phyloP scores from a whole-genome alignment of 352 stramenopile genomes.

The Pythium grandisporangium region DNA sequence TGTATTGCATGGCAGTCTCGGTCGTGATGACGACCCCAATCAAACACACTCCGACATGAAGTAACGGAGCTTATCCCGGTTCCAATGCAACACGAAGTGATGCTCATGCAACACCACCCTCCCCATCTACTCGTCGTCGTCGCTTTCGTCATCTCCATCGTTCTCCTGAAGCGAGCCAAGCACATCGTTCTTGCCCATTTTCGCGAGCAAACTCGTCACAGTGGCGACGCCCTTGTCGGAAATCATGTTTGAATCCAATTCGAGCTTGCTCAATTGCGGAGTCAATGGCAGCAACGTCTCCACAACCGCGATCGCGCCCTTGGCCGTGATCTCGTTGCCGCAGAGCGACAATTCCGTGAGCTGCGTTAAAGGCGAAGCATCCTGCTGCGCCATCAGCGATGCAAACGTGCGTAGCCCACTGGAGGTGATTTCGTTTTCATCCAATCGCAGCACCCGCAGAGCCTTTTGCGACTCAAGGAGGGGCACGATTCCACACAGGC shows the following conservation, averaged over 20 bases:
- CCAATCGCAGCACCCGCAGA: slow-evolving; percentile 54
- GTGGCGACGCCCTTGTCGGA: slow-evolving; percentile 46
- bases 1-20: no score
- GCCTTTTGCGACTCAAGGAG: slow-evolving; percentile 43
- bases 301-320: slow-evolving; percentile 48
- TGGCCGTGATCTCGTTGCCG: slow-evolving; percentile 74
- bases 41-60: no score
- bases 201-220: slow-evolving; percentile 30
- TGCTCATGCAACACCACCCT: no score
- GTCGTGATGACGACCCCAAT: no score
- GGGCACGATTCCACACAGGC: slow-evolving; percentile 43
- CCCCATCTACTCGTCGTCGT: slow-evolving; percentile 18
- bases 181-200: slow-evolving; percentile 32
- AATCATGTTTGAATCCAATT: slow-evolving; percentile 73
- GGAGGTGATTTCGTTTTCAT: slow-evolving; percentile 81
- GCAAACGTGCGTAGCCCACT: slow-evolving; percentile 31
- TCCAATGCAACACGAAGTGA: neutral
- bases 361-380: no score
- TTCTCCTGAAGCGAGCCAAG: slow-evolving; percentile 81
- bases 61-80: no score
- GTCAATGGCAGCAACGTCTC: slow-evolving; percentile 33
- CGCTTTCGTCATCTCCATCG: slow-evolving; percentile 63
- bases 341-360: slow-evolving; percentile 50
- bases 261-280: slow-evolving; percentile 25
- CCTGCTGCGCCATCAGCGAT: slow-evolving; percentile 14